phyloP scores from a whole-genome alignment of 2,329 filamentous ascomycete species.

The Pezicula carpinea region DNA sequence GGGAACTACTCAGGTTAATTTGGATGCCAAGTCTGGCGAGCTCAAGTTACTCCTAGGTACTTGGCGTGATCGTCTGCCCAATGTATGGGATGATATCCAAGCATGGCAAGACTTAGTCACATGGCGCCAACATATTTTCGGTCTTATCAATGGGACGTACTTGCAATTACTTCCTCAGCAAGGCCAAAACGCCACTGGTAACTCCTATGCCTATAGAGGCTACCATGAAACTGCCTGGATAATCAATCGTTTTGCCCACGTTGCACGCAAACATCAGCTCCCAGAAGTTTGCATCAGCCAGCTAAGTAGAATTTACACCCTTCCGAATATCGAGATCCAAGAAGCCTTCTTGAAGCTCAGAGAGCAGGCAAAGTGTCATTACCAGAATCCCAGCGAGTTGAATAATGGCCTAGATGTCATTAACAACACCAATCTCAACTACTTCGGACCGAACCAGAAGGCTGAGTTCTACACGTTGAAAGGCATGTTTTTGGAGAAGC shows the following conservation, averaged over 20 bases:
- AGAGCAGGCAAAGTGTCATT: conserved; percentile 99
- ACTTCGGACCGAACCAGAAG: conserved; percentile 94
- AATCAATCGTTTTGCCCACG: conserved; percentile 97
- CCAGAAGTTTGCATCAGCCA: conserved; percentile 97
- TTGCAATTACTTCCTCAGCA: conserved; percentile 76
- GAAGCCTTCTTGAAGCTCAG: conserved; percentile 96
- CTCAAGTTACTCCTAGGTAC: conserved; percentile 89
- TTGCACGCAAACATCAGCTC: conserved; percentile 93
- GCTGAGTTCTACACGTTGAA: conserved; percentile 99
- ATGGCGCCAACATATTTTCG: conserved; percentile 98
- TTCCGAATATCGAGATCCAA: conserved; percentile 99
- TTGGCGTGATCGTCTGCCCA: conserved; percentile 92
- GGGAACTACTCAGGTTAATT: conserved; percentile 75
- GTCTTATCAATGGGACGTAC: conserved; percentile 92
- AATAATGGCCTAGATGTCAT: conserved; percentile 94
- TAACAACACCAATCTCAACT: conserved; percentile 98
- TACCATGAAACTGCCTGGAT: conserved; percentile 99
- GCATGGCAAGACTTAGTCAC: conserved; percentile 99
- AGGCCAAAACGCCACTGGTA: conserved; percentile 77
- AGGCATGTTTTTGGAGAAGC: conserved; percentile 97
- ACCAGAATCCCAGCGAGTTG: conserved; percentile 90
- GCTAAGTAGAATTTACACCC: conserved; percentile 93
- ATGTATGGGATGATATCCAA: conserved; percentile 99
- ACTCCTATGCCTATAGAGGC: conserved; percentile 92
- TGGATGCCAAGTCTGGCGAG: conserved; percentile 93